Conservation (phyloP, 148 eudicot genomes). For the Drosera capensis region DNA sequence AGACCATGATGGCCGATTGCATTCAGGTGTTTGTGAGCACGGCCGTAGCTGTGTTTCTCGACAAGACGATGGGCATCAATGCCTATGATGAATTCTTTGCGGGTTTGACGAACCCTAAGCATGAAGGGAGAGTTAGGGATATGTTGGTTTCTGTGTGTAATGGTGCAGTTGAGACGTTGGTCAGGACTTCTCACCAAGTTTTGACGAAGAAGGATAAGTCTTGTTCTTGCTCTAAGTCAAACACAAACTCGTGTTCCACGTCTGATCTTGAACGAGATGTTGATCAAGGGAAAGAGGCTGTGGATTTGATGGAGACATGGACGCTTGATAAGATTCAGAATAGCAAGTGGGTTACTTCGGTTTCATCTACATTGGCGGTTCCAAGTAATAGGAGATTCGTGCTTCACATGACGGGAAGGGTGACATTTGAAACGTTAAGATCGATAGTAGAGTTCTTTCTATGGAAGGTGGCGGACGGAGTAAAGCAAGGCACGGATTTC, state of each 20-base stretch:
- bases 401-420: conserved; percentile 69
- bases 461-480: conserved; percentile 34
- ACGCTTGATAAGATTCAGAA: conserved; percentile 12
- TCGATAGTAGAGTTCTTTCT: conserved; percentile 37
- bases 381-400: conserved; percentile 64
- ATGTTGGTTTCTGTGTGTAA: conserved; percentile 52
- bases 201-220: conserved; percentile 37
- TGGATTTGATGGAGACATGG: conserved; percentile 6
- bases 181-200: conserved; percentile 74
- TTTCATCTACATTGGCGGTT: conserved; percentile 60
- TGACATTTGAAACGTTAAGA: conserved; percentile 60
- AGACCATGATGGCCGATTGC: conserved; percentile 36
- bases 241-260: conserved; percentile 8
- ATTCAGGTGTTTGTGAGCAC: conserved; percentile 72
- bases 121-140: conserved; percentile 40
- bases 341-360: conserved; percentile 33
- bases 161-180: conserved; percentile 68
- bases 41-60: conserved; percentile 69
- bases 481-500: conserved; percentile 28
- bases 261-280: conserved; percentile 6
- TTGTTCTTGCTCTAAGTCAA: too few relatives aligned
- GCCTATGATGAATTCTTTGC: conserved; percentile 54
- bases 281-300: conserved; percentile 3
- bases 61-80: conserved; percentile 53
- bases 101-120: conserved; percentile 68